Base-by-base conservation (phyloP, 1,284 basidiomycete species). In the Athelia sp. region DNA sequence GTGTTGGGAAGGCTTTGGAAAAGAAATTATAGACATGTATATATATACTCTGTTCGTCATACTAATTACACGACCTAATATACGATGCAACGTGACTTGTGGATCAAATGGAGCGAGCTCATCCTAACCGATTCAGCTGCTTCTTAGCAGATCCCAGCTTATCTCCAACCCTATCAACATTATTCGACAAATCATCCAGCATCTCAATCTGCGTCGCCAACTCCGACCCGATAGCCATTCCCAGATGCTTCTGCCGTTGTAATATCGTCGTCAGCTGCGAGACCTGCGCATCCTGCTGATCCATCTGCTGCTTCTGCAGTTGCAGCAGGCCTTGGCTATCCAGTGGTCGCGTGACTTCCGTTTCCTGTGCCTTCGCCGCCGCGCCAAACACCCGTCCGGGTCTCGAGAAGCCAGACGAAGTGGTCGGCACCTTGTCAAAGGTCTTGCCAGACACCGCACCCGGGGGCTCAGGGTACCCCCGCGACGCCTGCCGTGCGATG, bases 211-310 rank as follows among this genome's bases (percentile, higher is more conserved):
- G 96, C 57, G 84, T 72, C 4, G 72, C 73, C 51, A 99, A 82
- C 71, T 99, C 96, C 48, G 78, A 75, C 50, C 81, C 78, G 55
- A 99, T 98, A 15, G 93, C 92, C 54, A 90, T 75, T 10, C 95
- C 96, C 43, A 98, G 78, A 49, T 89, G 82, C 56, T 84, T 79
- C 69, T 98, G 95, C 36, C 92, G 77, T 54, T 82, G 80, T n/a
- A 99, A 72, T 51, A 97, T 84, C 0, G 89, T 78, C 0, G 89
- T 84, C 34, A 99, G 73, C 55, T 86, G 80, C 11, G 84, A 73
- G 22, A 97, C 76, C 60, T 95, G 88, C 24, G 74, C 62, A 61
- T 98, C 95, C 66, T 99, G 96, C 51, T 85, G 75, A 43, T 84
- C 78, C 65, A 98, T 87, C 66, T 90, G 84, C 19, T 74, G 71